Evolutionary conservation across 2,329 filamentous ascomycete species (phyloP).

Genomic region (Fusarium oligoseptatum): DNA sequence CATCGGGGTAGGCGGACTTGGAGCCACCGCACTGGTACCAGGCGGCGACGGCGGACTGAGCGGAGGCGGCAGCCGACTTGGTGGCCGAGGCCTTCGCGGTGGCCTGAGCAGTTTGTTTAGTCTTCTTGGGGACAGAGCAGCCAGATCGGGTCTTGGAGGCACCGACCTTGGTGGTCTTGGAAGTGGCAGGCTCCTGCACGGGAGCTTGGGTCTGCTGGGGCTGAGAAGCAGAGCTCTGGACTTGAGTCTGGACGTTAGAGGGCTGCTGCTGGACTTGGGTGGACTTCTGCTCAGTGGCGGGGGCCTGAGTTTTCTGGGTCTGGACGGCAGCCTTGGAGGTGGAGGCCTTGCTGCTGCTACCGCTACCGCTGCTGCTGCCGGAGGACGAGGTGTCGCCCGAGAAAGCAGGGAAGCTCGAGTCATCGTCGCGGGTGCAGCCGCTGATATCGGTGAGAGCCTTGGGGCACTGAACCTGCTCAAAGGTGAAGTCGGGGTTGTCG

Average conservation of each 20-base stretch:
- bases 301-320: slow-evolving; percentile 22
- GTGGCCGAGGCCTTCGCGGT: slow-evolving; percentile 3
- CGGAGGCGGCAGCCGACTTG: neutral
- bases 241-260: slow-evolving; percentile 2
- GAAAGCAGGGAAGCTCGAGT: slow-evolving; percentile 46
- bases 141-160: slow-evolving; percentile 27
- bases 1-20: slow-evolving; percentile 39
- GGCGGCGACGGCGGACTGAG: slow-evolving; percentile 28
- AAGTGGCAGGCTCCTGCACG: slow-evolving; percentile 17
- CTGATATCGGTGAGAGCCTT: slow-evolving; percentile 59
- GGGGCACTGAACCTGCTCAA: slow-evolving; percentile 69
- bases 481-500: slow-evolving; percentile 69
- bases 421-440: slow-evolving; percentile 52
- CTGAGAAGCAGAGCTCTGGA: slow-evolving; percentile 2
- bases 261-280: slow-evolving; percentile 17
- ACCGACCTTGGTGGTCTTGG: slow-evolving; percentile 23
- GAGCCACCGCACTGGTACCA: slow-evolving; percentile 43
- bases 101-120: slow-evolving; percentile 25
- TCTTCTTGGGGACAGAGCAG: slow-evolving; percentile 28
- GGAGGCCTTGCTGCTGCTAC: slow-evolving; percentile 6
- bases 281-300: slow-evolving; percentile 24
- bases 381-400: slow-evolving; percentile 28
- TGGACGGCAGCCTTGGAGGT: slow-evolving; percentile 18
- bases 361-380: neutral
- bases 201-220: slow-evolving; percentile 10